Evolutionary conservation across 768 basidiomycete species (phyloP), one percentile per base, ranked within the genome.

Genomic region (Pulveroboletus ravenelii): DNA sequence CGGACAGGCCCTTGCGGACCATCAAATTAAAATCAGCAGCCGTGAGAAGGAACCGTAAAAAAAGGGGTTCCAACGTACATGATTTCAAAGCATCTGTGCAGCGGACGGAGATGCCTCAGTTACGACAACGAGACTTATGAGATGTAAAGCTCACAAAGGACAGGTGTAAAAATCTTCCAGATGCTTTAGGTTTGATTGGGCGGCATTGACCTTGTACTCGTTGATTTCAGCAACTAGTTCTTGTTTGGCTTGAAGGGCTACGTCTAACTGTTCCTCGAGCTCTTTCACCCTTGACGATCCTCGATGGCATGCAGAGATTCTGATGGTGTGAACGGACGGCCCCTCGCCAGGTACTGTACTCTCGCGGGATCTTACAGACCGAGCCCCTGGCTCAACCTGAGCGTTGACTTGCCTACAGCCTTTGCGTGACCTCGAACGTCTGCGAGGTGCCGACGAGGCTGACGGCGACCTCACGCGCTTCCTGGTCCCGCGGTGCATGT

Each of bases 111-210:
- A 49, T 50, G 39, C 17, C 41, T 63, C 44, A 53, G 40, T 53
- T 48, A 49, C 43, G 49, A 50, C 10, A 56, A 34, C 45, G 29
- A 41, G 10, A 38, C 34, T 40, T 31, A n/a, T 34, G 39, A 53
- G 47, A 15, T 41, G 50, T 35, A 40, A 30, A 41, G 67, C 82
- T 59, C 62, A 85, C 84, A 83, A 60, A 9, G 82, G 69, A 63
- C 82, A 87, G n/a, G 75, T 77, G 54, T 83, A 85, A 63, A 79
- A 74, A 35, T 82, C 82, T 55, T 84, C 81, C 0, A 85, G 70
- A 52, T 82, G 73, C 14, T 67, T 70, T 45, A 85, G 64, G n/a
- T 69, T 70, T 31, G 70, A 65, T 70, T 70, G 18, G 59, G 47
- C 46, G 29, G 41, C 27, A 6, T 30, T 50, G 3, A 53, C 62